phyloP scores from a whole-genome alignment of 352 stramenopile genomes.

The Phytophthora colocasiae region DNA sequence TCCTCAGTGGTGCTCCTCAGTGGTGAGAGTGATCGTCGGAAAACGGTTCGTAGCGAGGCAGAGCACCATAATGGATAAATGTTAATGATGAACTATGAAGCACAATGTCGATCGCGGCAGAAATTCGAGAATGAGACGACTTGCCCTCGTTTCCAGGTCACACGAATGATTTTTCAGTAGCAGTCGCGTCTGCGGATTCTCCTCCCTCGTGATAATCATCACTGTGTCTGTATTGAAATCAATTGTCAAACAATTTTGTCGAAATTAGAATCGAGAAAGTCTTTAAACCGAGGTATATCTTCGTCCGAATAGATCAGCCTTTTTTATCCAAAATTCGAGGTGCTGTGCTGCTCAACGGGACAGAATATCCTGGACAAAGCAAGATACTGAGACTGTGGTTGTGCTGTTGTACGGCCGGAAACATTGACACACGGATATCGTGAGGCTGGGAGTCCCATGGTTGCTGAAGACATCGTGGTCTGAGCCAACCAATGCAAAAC shows the following conservation, averaged over 20 bases:
- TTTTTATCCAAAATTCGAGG: neutral
- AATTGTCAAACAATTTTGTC: neutral
- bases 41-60: constrained; percentile 29
- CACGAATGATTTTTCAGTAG: constrained; percentile 12
- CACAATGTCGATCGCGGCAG: neutral
- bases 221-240: neutral
- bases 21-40: constrained; percentile 35
- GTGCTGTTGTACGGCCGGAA: constrained; percentile 14
- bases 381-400: constrained; percentile 17
- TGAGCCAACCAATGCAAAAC: neutral
- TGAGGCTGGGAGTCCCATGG: neutral
- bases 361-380: constrained; percentile 2
- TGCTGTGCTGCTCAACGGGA: neutral
- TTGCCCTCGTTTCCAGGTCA: neutral
- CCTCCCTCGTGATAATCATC: constrained; percentile 6
- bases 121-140: constrained; percentile 18
- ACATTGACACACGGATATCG: constrained; percentile 9
- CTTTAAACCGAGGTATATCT: neutral
- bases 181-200: neutral
- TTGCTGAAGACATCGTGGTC: constrained; percentile 3
- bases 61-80: constrained; percentile 14
- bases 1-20: constrained; percentile 35
- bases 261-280: neutral
- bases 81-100: neutral
- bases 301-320: constrained; percentile 1